Conservation (phyloP, 2,329 filamentous ascomycete species). For the Chrysosporium queenslandicum region DNA sequence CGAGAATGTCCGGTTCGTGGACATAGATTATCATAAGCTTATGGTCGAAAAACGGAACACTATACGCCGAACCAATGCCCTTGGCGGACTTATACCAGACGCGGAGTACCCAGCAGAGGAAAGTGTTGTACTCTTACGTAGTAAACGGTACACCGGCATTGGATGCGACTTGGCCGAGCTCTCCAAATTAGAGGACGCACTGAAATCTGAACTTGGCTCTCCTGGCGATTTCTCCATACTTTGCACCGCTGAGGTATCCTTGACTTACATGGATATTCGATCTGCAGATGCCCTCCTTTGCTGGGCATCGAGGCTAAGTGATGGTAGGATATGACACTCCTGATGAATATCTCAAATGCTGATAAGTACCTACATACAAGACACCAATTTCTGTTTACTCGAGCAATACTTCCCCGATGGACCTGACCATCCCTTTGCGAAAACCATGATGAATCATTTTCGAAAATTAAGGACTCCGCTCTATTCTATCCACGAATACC, state of each 20-base stretch:
- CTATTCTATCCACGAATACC: constrained; percentile 63
- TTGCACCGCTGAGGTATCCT: constrained; percentile 80
- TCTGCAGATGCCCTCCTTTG: constrained; percentile 63
- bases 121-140: constrained; percentile 47
- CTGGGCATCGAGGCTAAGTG: constrained; percentile 63
- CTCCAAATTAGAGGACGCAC: constrained; percentile 46
- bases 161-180: constrained; percentile 72
- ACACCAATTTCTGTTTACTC: constrained; percentile 71
- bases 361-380: constrained; percentile 16
- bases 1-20: constrained; percentile 57
- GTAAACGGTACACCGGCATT: constrained; percentile 63
- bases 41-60: constrained; percentile 63
- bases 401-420: constrained; percentile 80
- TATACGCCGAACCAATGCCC: constrained; percentile 53
- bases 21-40: constrained; percentile 75
- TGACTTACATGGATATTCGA: constrained; percentile 74
- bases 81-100: constrained; percentile 45
- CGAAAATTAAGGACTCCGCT: constrained; percentile 68
- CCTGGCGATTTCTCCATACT: constrained; percentile 51
- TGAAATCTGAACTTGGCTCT: constrained; percentile 51
- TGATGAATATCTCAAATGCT: constrained; percentile 2
- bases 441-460: constrained; percentile 77
- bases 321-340: constrained; percentile 43
- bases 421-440: constrained; percentile 67
- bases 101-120: constrained; percentile 28